Conservation (phyloP, 2,329 filamentous ascomycete genomes). For the Alternaria dauci region DNA sequence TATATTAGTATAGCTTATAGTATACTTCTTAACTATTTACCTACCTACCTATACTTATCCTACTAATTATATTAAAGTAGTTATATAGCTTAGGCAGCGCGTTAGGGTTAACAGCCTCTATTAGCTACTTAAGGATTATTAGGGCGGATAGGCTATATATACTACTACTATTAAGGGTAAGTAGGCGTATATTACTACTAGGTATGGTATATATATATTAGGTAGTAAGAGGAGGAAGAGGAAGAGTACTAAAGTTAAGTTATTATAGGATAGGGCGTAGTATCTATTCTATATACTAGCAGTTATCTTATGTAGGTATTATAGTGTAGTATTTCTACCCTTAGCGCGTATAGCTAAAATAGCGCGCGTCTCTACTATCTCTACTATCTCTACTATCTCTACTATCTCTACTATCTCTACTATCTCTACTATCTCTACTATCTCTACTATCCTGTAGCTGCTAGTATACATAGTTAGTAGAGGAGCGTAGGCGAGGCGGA, state of each 20-base stretch:
- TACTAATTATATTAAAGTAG: constrained; percentile 19
- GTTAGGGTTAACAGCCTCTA: constrained; percentile 16
- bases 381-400: too few species aligned
- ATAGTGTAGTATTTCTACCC: background rate
- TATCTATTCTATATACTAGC: constrained; percentile 1
- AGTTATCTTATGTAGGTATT: background rate
- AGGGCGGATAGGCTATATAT: constrained; percentile 18
- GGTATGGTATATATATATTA: background rate
- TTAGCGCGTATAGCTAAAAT: background rate
- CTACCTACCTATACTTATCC: constrained; percentile 12
- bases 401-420: too few species aligned
- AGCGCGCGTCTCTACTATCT: too few species aligned
- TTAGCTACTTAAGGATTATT: constrained; percentile 21
- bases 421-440: too few species aligned
- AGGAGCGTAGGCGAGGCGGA: too few species aligned
- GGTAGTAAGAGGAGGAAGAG: background rate
- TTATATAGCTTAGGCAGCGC: constrained; percentile 18
- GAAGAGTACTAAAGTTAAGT: background rate
- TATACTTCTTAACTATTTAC: background rate
- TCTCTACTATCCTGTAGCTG: too few species aligned
- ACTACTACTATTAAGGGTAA: constrained; percentile 18
- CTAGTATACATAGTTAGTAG: too few species aligned
- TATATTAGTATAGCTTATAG: too few species aligned
- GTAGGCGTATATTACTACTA: constrained; percentile 7
- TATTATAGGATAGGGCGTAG: background rate